phyloP scores from a whole-genome alignment of 2,329 filamentous ascomycete species.

The Aureobasidium vineae region DNA sequence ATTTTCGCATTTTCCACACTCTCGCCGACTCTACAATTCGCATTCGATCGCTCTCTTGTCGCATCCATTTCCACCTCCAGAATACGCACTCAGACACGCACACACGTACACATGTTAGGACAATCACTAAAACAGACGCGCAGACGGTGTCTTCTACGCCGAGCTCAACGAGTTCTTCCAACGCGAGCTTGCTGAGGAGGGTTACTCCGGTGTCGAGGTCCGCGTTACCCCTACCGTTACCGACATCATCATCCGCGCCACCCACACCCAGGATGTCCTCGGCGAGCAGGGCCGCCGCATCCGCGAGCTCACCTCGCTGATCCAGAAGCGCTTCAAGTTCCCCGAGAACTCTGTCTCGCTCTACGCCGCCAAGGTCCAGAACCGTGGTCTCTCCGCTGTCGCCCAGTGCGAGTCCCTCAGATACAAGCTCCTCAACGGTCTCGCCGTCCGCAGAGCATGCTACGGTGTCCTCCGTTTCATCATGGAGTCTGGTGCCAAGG shows the following conservation, averaged over 20 bases:
- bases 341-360: slow-evolving; percentile 99
- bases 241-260: slow-evolving; percentile 99
- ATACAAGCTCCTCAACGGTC: slow-evolving; percentile 99
- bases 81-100: slow-evolving; percentile 9
- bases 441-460: slow-evolving; percentile 97
- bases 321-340: slow-evolving; percentile 99
- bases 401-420: slow-evolving; percentile 99
- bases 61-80: neutral
- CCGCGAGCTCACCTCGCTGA: slow-evolving; percentile 99
- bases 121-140: slow-evolving; percentile 28
- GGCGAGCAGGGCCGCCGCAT: slow-evolving; percentile 99
- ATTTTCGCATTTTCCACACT: neutral
- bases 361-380: slow-evolving; percentile 99
- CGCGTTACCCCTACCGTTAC: slow-evolving; percentile 99
- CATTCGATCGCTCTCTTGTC: slow-evolving; percentile 6
- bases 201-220: slow-evolving; percentile 99
- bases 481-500: slow-evolving; percentile 99
- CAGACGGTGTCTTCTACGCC: slow-evolving; percentile 99
- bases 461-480: slow-evolving; percentile 99
- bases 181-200: slow-evolving; percentile 99
- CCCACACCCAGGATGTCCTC: slow-evolving; percentile 99
- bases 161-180: slow-evolving; percentile 99
- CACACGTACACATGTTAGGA: slow-evolving; percentile 2
- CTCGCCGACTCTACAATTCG: neutral
- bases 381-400: slow-evolving; percentile 98